A percentile compares a stretch with the other conserved stretches of the same genome.
These are phyloP conservation scores for Dysphania ambrosioides DNA, from an alignment of 148 eudicot genomes.

Conservation along the genomic window DNA sequence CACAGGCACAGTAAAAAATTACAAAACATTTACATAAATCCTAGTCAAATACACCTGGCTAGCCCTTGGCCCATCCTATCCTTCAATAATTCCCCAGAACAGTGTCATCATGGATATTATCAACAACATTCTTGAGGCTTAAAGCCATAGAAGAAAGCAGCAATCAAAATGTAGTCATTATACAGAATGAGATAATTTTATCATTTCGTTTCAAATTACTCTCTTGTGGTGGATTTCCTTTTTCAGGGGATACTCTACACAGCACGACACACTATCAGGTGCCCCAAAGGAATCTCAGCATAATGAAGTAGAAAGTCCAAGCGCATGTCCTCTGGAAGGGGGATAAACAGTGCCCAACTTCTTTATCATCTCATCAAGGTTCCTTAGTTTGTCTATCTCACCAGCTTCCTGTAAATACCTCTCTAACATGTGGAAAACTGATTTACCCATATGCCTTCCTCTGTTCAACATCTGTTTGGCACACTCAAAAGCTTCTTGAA, in stretches of 20 bases:
- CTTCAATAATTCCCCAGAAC: not conserved
- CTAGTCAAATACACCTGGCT: not conserved
- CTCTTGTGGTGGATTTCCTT: not conserved
- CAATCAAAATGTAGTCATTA: not conserved
- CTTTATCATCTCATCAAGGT: conserved; percentile 46
- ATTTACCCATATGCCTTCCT: conserved; percentile 67
- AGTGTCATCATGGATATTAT: not conserved
- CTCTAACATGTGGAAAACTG: conserved; percentile 54
- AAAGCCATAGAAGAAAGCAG: not conserved
- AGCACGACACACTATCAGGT: not conserved
- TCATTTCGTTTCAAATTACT: not conserved
- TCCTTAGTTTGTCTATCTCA: conserved; percentile 42
- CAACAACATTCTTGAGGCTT: not conserved
- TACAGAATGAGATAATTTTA: not conserved
- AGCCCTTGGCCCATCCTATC: not conserved
- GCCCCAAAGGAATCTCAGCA: conserved; percentile 14
- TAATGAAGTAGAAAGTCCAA: conserved; percentile 26
- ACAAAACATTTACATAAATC: too few species aligned
- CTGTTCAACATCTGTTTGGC: conserved; percentile 61
- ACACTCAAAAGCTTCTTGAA: conserved; percentile 64
- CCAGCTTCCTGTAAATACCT: conserved; percentile 51
- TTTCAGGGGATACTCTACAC: not conserved
- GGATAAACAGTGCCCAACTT: conserved; percentile 49
- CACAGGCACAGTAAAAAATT: not conserved
- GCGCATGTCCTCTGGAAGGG: conserved; percentile 43